Evolutionary conservation across 768 basidiomycete genomes (phyloP), one percentile per base, ranked within the genome.

Genomic region (button mushroom (Agaricus bisporus)): DNA sequence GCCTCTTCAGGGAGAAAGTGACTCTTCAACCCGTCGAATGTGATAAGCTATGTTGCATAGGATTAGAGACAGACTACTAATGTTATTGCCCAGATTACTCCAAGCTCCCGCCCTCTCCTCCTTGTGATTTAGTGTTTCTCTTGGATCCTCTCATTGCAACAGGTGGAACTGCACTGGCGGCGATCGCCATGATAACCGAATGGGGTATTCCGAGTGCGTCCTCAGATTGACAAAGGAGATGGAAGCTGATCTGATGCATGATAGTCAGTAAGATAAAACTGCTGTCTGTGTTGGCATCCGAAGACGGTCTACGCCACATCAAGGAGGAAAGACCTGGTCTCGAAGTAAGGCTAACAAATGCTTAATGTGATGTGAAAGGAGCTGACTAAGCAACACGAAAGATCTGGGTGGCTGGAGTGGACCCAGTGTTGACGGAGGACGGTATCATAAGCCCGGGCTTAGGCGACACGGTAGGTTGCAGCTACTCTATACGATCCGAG

Each of bases 61-160:
- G 11, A 25, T 25, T 41, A 36, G 9, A 41, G 38, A 20, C 54
- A 5, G 32, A 41, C 25, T 11, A 37, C 41, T 17, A 46, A 37
- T 32, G 45, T 44, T n/a, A n/a, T 38, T 39, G 44, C 32, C 1
- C 52, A 95, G 92, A 95, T 66, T 91, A 93, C 69, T 94, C 91
- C 48, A 95, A 95, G 70, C 76, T 95, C 35, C 94, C 93, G 11
- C 71, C 82, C 36, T 70, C 73, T 8, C 82, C 86, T 3, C 82
- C 86, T 0, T 80, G 95, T 12, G 95, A 98, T 63, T 68, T 80
- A 38, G 84, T 93, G n/a, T 91, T 84, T 70, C 73, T 98, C 20
- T 75, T 98, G 28, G 95, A 98, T 60, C 95, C 95, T 15, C 71
- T 98, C 29, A 85, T 98, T 61, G 95, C 95, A 0, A 98, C 95